A percentile compares a stretch with the other conserved stretches of the same genome.
These are phyloP conservation scores for Vanrija sp. DNA, from an alignment of 1,284 basidiomycete genomes.

Conservation along the genomic window DNA sequence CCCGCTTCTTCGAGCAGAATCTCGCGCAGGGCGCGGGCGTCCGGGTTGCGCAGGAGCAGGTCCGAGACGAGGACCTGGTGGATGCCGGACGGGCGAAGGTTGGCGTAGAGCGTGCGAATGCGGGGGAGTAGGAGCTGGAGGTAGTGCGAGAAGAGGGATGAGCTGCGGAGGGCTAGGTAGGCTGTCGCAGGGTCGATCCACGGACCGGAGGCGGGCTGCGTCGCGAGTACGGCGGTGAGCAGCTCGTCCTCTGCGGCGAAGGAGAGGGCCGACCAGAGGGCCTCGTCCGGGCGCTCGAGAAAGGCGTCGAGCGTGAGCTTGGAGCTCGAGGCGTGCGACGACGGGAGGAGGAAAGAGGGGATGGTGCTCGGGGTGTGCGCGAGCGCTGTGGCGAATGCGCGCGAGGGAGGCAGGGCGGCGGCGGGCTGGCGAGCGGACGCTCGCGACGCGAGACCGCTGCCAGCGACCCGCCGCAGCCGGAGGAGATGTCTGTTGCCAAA, in stretches of 20 bases:
- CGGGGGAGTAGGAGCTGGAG: slow-evolving; percentile 19
- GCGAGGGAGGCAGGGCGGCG: not conserved
- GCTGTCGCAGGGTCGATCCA: slow-evolving; percentile 29
- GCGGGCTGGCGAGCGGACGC: too few species aligned
- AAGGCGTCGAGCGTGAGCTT: slow-evolving; percentile 25
- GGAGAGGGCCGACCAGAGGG: slow-evolving; percentile 2
- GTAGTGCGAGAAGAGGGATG: slow-evolving; percentile 25
- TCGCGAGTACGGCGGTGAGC: slow-evolving; percentile 14
- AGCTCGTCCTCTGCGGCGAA: slow-evolving; percentile 32
- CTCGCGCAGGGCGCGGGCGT: slow-evolving; percentile 19
- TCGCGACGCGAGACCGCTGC: too few species aligned
- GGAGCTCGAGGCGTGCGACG: slow-evolving; percentile 24
- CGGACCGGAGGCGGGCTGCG: not conserved
- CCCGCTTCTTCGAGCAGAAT: slow-evolving; percentile 24
- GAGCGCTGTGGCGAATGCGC: not conserved
- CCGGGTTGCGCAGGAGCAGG: slow-evolving; percentile 27
- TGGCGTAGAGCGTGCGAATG: slow-evolving; percentile 18
- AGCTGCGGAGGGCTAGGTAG: slow-evolving; percentile 23
- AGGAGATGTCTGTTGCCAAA: slow-evolving; percentile 9
- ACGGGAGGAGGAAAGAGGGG: slow-evolving; percentile 6
- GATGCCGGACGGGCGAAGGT: slow-evolving; percentile 19
- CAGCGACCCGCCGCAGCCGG: slow-evolving; percentile 7
- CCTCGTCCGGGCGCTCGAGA: not conserved
- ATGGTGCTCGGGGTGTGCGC: not conserved
- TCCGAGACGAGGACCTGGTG: slow-evolving; percentile 33